Conservation (phyloP, 192 early-diverging fungal genomes). For the Podila minutissima region DNA sequence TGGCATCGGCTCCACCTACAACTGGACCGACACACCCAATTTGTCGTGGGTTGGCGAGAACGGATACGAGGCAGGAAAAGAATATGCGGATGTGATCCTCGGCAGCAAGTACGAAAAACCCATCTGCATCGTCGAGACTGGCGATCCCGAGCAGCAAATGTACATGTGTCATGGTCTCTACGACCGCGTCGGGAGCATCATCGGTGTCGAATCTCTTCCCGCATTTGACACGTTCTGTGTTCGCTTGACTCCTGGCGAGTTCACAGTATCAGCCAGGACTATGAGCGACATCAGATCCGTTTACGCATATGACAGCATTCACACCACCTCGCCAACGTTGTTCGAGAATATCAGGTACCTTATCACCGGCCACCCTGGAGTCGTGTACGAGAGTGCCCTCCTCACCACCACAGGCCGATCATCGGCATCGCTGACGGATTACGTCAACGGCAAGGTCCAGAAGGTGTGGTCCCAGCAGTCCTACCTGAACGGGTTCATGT, state of each 20-base stretch:
- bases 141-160: conserved; percentile 22
- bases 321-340: conserved; percentile 25
- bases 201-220: neutral
- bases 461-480: conserved; percentile 47
- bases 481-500: conserved; percentile 41
- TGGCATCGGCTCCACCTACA: conserved; percentile 23
- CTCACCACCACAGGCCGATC: conserved; percentile 41
- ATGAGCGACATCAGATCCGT: neutral
- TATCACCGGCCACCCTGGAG: neutral
- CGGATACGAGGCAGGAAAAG: conserved; percentile 17
- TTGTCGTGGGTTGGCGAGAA: conserved; percentile 46
- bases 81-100: conserved; percentile 24
- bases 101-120: neutral
- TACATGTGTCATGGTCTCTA: conserved; percentile 32
- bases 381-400: neutral
- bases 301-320: conserved; percentile 35
- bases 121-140: conserved; percentile 27
- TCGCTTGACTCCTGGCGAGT: conserved; percentile 12
- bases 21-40: conserved; percentile 1
- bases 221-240: conserved; percentile 17
- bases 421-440: conserved; percentile 10
- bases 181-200: neutral
- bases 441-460: conserved; percentile 11
- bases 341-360: conserved; percentile 37
- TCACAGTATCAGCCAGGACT: conserved; percentile 4